A percentile compares a stretch with the other conserved stretches of the same genome.
phyloP scores from a whole-genome alignment of 148 eudicot genomes.

The Fallopia convolvulus region DNA sequence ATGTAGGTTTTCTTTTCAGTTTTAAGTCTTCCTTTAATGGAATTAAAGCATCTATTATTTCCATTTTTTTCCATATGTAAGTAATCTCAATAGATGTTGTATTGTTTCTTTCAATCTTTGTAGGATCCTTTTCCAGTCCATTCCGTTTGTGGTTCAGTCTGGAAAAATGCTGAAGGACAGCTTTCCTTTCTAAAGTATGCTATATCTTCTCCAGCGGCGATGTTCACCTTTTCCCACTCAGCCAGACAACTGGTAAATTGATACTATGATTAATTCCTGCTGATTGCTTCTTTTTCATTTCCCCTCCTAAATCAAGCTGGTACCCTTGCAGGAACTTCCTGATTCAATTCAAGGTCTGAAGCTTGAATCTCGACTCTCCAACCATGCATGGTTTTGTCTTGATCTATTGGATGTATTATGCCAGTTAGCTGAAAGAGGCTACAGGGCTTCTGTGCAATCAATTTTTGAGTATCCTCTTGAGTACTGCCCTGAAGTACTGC shows the following conservation, averaged over 20 bases:
- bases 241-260: conserved; percentile 63
- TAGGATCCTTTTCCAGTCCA: conserved; percentile 88
- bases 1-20: background rate
- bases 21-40: background rate
- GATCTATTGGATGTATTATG: conserved; percentile 87
- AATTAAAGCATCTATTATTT: background rate
- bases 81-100: background rate
- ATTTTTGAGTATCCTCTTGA: conserved; percentile 73
- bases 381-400: conserved; percentile 82
- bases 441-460: conserved; percentile 54
- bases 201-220: conserved; percentile 64
- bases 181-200: conserved; percentile 84
- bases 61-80: background rate
- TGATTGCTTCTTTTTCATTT: conserved; percentile 5
- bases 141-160: conserved; percentile 77
- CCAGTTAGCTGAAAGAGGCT: conserved; percentile 83
- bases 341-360: conserved; percentile 59
- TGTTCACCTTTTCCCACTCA: conserved; percentile 77
- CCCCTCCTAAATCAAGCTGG: conserved; percentile 11
- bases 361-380: conserved; percentile 49
- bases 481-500: conserved; percentile 77
- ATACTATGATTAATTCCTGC: conserved; percentile 7
- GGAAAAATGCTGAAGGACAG: conserved; percentile 93
- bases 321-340: conserved; percentile 46
- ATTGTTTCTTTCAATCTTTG: conserved; percentile 12